These are phyloP conservation scores for Cercospora brassicicola DNA, from an alignment of 2,329 filamentous ascomycete genomes.

Conservation along the genomic window DNA sequence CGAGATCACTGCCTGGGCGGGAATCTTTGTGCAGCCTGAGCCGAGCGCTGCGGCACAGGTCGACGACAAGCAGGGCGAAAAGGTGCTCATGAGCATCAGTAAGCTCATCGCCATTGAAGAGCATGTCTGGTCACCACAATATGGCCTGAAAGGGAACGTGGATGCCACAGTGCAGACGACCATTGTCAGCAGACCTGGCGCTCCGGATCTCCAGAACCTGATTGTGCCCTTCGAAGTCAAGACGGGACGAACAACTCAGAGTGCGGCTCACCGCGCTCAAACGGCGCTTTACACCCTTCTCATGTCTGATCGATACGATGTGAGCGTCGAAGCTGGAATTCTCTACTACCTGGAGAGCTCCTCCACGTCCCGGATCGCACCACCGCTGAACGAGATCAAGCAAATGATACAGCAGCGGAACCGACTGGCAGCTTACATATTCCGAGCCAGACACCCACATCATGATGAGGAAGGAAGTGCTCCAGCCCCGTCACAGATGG, in stretches of 20 bases:
- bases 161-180: slow-evolving; percentile 92
- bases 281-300: slow-evolving; percentile 92
- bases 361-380: slow-evolving; percentile 79
- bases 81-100: slow-evolving; percentile 78
- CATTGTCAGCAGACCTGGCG: slow-evolving; percentile 68
- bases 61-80: slow-evolving; percentile 74
- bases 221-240: slow-evolving; percentile 95
- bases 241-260: slow-evolving; percentile 79
- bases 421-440: slow-evolving; percentile 78
- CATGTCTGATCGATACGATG: slow-evolving; percentile 90
- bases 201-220: slow-evolving; percentile 53
- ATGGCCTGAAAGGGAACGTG: slow-evolving; percentile 94
- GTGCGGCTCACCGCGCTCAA: slow-evolving; percentile 82
- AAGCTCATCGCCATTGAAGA: slow-evolving; percentile 97
- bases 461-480: background rate
- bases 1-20: slow-evolving; percentile 80
- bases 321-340: slow-evolving; percentile 85
- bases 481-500: slow-evolving; percentile 25
- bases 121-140: slow-evolving; percentile 97
- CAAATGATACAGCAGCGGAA: slow-evolving; percentile 98
- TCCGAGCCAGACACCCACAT: slow-evolving; percentile 42
- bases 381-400: slow-evolving; percentile 80
- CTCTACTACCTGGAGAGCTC: slow-evolving; percentile 94
- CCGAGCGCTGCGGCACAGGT: slow-evolving; percentile 73
- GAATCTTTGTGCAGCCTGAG: slow-evolving; percentile 70